Evolutionary conservation across 345 rosid species (phyloP).

Genomic region (Eutrema japonicum): DNA sequence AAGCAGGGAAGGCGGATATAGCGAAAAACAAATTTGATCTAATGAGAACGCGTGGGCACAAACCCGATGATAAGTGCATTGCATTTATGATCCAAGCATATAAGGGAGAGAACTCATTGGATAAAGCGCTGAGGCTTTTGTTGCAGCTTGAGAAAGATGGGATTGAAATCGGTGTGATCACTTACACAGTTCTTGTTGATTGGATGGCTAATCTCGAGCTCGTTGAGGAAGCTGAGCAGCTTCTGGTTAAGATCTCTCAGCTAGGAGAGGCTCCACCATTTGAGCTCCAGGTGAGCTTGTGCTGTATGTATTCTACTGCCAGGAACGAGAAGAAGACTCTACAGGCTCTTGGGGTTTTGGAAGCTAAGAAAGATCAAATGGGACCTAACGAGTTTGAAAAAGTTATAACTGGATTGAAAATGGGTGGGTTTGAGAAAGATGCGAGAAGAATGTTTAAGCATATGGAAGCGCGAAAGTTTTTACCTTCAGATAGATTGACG

Average conservation of each 20-base stretch:
- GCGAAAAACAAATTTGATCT: conserved; percentile 67
- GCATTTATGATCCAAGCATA: conserved; percentile 70
- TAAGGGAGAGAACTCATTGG: conserved; percentile 64
- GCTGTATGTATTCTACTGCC: conserved; percentile 71
- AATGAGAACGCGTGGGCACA: conserved; percentile 60
- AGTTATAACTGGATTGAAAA: conserved; percentile 58
- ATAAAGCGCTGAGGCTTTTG: conserved; percentile 70
- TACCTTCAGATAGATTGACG: conserved; percentile 48
- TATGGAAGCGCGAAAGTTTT: conserved; percentile 65
- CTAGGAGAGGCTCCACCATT: conserved; percentile 77
- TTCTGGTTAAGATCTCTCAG: conserved; percentile 68
- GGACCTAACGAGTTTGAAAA: conserved; percentile 60
- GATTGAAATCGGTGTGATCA: conserved; percentile 72
- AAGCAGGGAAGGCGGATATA: conserved; percentile 54
- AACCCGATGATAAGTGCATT: conserved; percentile 65
- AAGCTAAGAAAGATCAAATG: conserved; percentile 58
- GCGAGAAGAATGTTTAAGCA: conserved; percentile 56
- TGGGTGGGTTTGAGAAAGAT: conserved; percentile 68
- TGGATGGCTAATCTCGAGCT: conserved; percentile 74
- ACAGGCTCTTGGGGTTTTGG: conserved; percentile 70
- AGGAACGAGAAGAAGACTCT: conserved; percentile 80
- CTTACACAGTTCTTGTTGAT: conserved; percentile 72
- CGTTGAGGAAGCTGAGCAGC: conserved; percentile 84
- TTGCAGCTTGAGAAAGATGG: conserved; percentile 80
- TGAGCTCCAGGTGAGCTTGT: conserved; percentile 71